Evolutionary conservation across 2,329 filamentous ascomycete genomes (phyloP), one percentile per base, ranked within the genome.

Genomic region (Fusarium camptoceras): DNA sequence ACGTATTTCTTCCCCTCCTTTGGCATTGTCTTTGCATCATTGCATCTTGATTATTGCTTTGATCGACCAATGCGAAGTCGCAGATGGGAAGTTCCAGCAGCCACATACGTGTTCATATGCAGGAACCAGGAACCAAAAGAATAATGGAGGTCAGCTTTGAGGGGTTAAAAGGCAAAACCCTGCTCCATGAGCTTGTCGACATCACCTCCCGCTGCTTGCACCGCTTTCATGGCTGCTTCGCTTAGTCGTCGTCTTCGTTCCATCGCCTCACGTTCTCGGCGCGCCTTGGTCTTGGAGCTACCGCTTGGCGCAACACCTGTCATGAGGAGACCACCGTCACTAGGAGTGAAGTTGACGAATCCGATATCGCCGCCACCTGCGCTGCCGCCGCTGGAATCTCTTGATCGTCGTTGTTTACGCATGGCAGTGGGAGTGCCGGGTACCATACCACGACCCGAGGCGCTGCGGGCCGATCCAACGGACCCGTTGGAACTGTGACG

Each of bases 241-340:
- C 87, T 90, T 58, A 94, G 77, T 77, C 87, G 86, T 72, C 90
- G 82, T 74, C 92, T 85, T 80, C 91, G 90, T 76, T 98, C 95
- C 55, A 87, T 85, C 3, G 93, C 93, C 82, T 98, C 95, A 78
- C 93, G 92, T 80, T 98, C 95, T 53, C 96, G 84, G 58, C 94
- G 84, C n/a, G 94, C 94, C 78, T 98, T 98, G 11, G 96, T 98
- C 87, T 98, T 98, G 72, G 89, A 92, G 73, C 91, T 94, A 12
- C 96, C 96, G 70, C 91, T 94, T 1, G 95, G 95, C 47, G 96
- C 96, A 15, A 99, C 96, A 8, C 94, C 95, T 10, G 89, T 93
- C 80, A 99, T 88, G 44, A 99, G 90, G 76, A 92, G 88, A 16
- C 87, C 83, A 74, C 90, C 91, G 79, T 99, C 94, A 51, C 86